A percentile compares a stretch with the other conserved stretches of the same genome.
These are phyloP conservation scores for Geotrichum restrictum DNA, from an alignment of 1,139 yeast species.

Conservation along the genomic window DNA sequence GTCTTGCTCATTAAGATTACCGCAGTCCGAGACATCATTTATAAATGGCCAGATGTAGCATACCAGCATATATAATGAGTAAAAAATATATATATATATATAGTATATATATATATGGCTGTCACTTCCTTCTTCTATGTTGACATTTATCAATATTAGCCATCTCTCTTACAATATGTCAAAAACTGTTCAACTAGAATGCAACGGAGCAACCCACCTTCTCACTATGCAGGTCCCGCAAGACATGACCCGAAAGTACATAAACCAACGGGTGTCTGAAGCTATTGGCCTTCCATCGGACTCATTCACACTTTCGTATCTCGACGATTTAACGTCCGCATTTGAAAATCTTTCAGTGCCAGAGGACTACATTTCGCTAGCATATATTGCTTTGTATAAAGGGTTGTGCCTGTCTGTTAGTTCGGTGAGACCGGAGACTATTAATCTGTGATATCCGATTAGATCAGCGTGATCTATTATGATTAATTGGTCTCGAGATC, in stretches of 20 bases:
- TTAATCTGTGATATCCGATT: too few relatives aligned
- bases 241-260: conserved; percentile 10
- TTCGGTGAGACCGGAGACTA: too few relatives aligned
- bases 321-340: conserved; percentile 6
- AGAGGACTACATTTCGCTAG: conserved; percentile 10
- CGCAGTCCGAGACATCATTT: too few relatives aligned
- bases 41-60: too few relatives aligned
- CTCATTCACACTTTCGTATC: conserved; percentile 6
- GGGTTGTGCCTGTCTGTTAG: background rate
- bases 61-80: too few relatives aligned
- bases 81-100: too few relatives aligned
- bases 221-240: conserved; percentile 11
- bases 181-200: conserved; percentile 7
- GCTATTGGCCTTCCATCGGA: conserved; percentile 7
- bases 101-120: too few relatives aligned
- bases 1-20: too few relatives aligned
- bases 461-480: too few relatives aligned
- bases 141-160: too few relatives aligned
- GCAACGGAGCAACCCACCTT: conserved; percentile 5
- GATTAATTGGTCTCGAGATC: too few relatives aligned
- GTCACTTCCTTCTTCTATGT: too few relatives aligned
- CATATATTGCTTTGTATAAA: conserved; percentile 11
- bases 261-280: conserved; percentile 6
- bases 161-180: background rate
- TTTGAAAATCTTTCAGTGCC: conserved; percentile 1